These are phyloP conservation scores for Sphaerulina populicola DNA, from an alignment of 2,329 filamentous ascomycete species.

Conservation along the genomic window DNA sequence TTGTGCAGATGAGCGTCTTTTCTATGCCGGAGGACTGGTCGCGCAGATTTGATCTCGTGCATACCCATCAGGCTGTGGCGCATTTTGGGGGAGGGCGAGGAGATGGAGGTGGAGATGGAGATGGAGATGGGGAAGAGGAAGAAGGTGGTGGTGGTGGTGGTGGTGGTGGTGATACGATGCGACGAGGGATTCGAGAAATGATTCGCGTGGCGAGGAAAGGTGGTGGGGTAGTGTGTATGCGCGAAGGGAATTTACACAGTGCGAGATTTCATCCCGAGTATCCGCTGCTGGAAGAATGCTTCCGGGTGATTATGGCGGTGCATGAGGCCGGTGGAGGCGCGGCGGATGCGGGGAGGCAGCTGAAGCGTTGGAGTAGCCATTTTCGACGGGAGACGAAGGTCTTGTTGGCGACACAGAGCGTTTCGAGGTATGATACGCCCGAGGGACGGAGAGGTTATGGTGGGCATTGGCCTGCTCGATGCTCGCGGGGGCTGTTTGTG, in stretches of 20 bases:
- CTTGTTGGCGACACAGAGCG: constrained; percentile 8
- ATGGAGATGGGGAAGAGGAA: too few relatives aligned
- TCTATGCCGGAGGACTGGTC: constrained; percentile 57
- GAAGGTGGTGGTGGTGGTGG: too few relatives aligned
- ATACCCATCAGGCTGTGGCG: constrained; percentile 50
- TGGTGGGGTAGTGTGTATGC: constrained; percentile 18
- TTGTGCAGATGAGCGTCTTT: constrained; percentile 94
- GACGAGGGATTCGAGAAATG: constrained; percentile 21
- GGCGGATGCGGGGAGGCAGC: constrained; percentile 14
- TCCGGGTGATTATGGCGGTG: constrained; percentile 13
- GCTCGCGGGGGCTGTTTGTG: constrained; percentile 18
- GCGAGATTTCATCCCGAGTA: constrained; percentile 14
- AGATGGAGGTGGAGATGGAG: neutral
- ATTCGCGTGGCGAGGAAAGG: constrained; percentile 8
- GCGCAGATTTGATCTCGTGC: constrained; percentile 77
- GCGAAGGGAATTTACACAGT: constrained; percentile 19
- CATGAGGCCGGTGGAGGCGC: constrained; percentile 15
- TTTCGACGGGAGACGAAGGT: constrained; percentile 7
- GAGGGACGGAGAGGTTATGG: constrained; percentile 18
- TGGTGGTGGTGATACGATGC: neutral
- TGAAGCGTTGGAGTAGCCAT: constrained; percentile 11
- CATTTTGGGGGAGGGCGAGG: constrained; percentile 45
- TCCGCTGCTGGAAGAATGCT: constrained; percentile 17
- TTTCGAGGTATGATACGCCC: constrained; percentile 12
- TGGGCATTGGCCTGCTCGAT: constrained; percentile 20